Base-by-base conservation (phyloP, 1,284 basidiomycete genomes). In the Moesziomyces parantarcticus region DNA sequence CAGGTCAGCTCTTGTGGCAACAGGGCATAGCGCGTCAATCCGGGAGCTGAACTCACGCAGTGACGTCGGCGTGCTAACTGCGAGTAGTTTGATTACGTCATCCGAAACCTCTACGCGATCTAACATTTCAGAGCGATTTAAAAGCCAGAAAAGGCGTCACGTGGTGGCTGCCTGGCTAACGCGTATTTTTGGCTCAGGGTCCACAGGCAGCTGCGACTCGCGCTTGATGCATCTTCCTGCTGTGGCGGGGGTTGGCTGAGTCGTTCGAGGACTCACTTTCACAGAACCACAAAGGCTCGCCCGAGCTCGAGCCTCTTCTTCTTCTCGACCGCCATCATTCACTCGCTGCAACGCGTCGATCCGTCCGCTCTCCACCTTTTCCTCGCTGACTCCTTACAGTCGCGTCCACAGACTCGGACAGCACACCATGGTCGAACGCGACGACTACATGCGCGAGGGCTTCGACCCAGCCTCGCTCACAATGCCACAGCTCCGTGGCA, bases 401-500 rank as follows among this genome's bases (percentile, higher is more conserved):
- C 2, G 8, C 20, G 20, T 29, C 22, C n/a, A 26, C 10, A n/a
- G 22, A 26, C 39, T 39, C 36, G 36, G 16, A 48, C 29, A 20
- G n/a, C 16, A 21, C 51, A 52, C 46, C 13, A 73, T 73, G 71
- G 65, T 68, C 54, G 65, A 68, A 39, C 62, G 57, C 52, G 62
- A 66, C 41, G 72, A 75, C n/a, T 97, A 97, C 85, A 89, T 97
- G 60, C 88, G 92, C 49, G 88, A 89, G 9, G 90, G 90, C 75
- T 99, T 97, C 74, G 91, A 97, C 70, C 90, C 94, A 1, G 78
- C 87, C 14, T 86, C 88, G 2, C 88, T 95, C 62, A 96, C 91
- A 7, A 89, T 95, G 36, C 88, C 92, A 16, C 91, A 94, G 79
- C 86, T 96, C 7, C 87, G 92, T 13, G 91, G 90, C 14, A 84